Evolutionary conservation across 2,329 filamentous ascomycete genomes (phyloP), one percentile per base, ranked within the genome.

Genomic region (Huntiella abstrusa): DNA sequence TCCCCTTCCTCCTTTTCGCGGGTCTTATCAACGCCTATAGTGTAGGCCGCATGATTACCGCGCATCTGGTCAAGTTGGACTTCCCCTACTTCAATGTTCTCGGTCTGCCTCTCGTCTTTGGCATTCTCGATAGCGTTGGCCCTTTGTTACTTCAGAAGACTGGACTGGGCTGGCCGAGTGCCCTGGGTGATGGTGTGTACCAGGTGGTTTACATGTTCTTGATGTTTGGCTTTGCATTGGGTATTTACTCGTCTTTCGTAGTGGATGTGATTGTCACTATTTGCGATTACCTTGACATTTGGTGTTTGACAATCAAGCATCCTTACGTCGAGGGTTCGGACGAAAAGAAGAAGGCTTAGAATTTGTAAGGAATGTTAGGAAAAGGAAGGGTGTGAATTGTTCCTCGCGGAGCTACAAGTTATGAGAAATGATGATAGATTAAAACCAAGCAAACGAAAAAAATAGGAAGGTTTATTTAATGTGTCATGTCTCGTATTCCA

Each of bases 221-320:
- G 58, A 88, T 87, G 65, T 65, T 96, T 17, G 91, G 91, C 17
- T 65, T 84, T 49, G 82, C 81, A 0, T 60, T 94, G 41, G 91
- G 91, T 33, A 77, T 96, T n/a, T 95, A 98, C 64, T 87, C 85
- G 50, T 94, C 86, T 61, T 98, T 98, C 60, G 85, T 96, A 48
- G 83, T 93, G 32, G 91, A 96, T 59, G 87, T 96, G 48, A 95
- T 98, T 54, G 85, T 91, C 50, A 92, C 85, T 28, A 96, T 98
- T 55, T 98, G 91, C 64, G 91, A 98, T 60, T 94, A 93, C 60
- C 70, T 96, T 51, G 91, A 98, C 59, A 98, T 98, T 54, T 96
- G 86, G 85, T 98, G 91, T 59, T 68, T 98, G 59, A 93, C 83
- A 1, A 98, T 98, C 65, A 98, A 98, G 72, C 79, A 96, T 55